Evolutionary conservation across 2,329 filamentous ascomycete genomes (phyloP), one percentile per base, ranked within the genome.

Genomic region (Anthostomella pinea): DNA sequence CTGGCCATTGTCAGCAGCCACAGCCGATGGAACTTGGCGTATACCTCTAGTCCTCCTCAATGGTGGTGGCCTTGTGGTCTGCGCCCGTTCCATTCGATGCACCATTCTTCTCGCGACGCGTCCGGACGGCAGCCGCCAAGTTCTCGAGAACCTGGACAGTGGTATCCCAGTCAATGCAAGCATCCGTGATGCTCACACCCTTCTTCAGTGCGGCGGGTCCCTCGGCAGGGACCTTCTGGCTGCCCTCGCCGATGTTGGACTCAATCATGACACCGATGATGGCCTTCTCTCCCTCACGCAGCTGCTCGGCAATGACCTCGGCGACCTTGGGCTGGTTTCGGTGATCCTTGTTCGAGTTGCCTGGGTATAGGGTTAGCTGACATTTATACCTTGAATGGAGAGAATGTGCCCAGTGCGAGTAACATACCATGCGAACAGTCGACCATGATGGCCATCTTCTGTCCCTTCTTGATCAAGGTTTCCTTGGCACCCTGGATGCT

Each of bases 221-320:
- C 65, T 94, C 87, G 1, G 81, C 64, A 1, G 89, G 88, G 1
- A 95, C 87, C 72, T 95, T 95, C 60, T 89, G 85, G 73, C 83
- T 87, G 49, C 80, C 77, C 69, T 95, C 93, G 65, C 91, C 81
- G 73, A 97, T 91, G 69, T 97, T 91, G 59, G 88, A 95, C 73
- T 98, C 91, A 54, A 98, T 95, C 91, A 98, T 98, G 59, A 97
- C 88, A 62, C 90, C 93, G 49, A 97, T 79, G 55, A 98, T 95
- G 48, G 80, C 83, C 41, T 79, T 83, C 70, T 98, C 87, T 41
- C 91, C 91, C 48, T 85, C 82, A 33, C 85, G 81, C 48, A 98
- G 75, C 70, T 98, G 91, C 36, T 95, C 87, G 20, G 77, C 84
- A 43, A 98, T 72, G 34, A 74, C 75, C 62, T 85, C 79, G 48